Conservation (phyloP, 106 monocot species). For the Phalaenopsis equestris region DNA sequence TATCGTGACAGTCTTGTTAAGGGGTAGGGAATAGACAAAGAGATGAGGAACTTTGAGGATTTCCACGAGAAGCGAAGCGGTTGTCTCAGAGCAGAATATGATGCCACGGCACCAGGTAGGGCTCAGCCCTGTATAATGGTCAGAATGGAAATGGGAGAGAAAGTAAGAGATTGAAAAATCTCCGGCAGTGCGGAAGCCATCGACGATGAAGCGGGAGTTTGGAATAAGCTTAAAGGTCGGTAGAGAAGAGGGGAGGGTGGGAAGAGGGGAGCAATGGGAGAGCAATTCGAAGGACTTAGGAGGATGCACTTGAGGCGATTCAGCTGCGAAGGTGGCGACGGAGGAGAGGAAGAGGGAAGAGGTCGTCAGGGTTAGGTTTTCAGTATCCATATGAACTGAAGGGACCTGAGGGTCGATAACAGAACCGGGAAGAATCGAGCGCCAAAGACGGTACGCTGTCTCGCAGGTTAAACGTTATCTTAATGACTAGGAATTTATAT, state of each 20-base stretch:
- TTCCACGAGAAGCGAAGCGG: constrained; percentile 52
- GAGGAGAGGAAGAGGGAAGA: constrained; percentile 48
- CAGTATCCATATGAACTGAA: constrained; percentile 17
- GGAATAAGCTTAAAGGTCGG: constrained; percentile 64
- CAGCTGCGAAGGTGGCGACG: constrained; percentile 12
- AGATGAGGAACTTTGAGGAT: constrained; percentile 39
- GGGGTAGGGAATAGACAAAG: constrained; percentile 42
- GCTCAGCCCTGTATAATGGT: constrained; percentile 72
- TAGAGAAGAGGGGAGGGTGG: constrained; percentile 39
- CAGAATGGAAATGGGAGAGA: constrained; percentile 92
- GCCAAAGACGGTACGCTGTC: no score
- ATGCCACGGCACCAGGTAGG: constrained; percentile 63
- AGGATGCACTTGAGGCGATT: constrained; percentile 12
- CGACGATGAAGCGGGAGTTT: constrained; percentile 66
- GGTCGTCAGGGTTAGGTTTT: constrained; percentile 43
- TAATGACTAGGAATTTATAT: no score
- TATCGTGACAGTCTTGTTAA: constrained; percentile 34
- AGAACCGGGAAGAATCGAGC: neutral
- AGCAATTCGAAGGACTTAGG: constrained; percentile 29
- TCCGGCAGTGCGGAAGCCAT: constrained; percentile 63
- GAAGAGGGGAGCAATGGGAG: constrained; percentile 31
- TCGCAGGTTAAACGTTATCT: no score
- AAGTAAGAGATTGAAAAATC: constrained; percentile 91
- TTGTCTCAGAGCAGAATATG: constrained; percentile 71
- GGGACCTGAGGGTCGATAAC: neutral